Base-by-base conservation (phyloP, 202 grass and related monocot species). In the Panicum virgatum region DNA sequence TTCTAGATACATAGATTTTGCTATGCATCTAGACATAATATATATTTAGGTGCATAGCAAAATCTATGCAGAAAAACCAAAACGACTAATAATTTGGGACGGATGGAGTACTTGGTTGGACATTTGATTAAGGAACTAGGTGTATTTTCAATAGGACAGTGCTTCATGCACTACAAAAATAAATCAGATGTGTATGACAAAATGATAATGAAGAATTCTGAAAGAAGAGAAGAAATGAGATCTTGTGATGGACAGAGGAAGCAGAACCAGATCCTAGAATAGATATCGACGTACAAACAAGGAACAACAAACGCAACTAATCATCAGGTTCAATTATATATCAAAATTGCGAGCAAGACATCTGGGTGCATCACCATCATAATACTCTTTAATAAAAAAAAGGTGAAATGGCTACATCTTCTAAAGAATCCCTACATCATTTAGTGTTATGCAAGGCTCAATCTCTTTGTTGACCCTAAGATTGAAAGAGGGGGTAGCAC, bases 311-410 rank as follows among this genome's bases (percentile, higher is more conserved):
- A 42, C 14, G 39, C 3, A 34, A 63, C 69, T 12, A 47, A 22
- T 65, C 32, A 83, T 61, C 52, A 38, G 42, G 68, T 29, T 75
- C 11, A 65, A 62, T 53, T 65, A 30, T 43, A 32, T 42, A 75
- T 44, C 15, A 26, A 75, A 43, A 66, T 54, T 51, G 15, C 12
- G 7, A 66, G 27, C 16, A n/a, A 11, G 51, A 53, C 16, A 75
- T 62, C 19, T 43, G 53, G 45, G 44, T 7, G 16, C 34, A 57
- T 25, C n/a, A 76, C 19, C 30, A 54, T 38, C 60, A 66, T 7
- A 6, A 16, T 18, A 13, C 9, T 51, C 26, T 62, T 62, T n/a
- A n/a, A 27, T 19, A 50, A 54, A 20, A n/a, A n/a, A 9, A 27
- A 11, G 46, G 60, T 34, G 29, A 62, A 72, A 52, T 50, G 42